Conservation (phyloP, 352 stramenopile species). For the Globisporangium megalacanthum region DNA sequence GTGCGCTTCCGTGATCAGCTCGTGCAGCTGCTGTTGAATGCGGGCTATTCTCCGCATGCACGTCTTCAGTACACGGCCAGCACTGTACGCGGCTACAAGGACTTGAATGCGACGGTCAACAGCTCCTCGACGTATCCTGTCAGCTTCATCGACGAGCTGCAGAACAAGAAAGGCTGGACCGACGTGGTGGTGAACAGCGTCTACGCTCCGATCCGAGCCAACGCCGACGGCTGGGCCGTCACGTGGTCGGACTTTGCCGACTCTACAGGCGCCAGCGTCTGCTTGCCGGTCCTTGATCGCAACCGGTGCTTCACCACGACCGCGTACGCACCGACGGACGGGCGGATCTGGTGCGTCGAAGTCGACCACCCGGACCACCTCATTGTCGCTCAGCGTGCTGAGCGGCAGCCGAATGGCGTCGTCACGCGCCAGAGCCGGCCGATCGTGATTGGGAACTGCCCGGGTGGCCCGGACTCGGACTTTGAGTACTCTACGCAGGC, state of each 20-base stretch:
- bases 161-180: slow-evolving; percentile 7
- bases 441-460: slow-evolving; percentile 44
- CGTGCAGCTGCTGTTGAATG: slow-evolving; percentile 11
- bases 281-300: slow-evolving; percentile 7
- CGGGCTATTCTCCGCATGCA: slow-evolving; percentile 8
- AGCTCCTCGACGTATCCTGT: slow-evolving; percentile 2
- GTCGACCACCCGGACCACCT: slow-evolving; percentile 11
- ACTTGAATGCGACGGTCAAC: slow-evolving; percentile 4
- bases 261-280: slow-evolving; percentile 5
- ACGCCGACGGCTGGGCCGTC: slow-evolving; percentile 6
- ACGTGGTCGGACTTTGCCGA: slow-evolving; percentile 7
- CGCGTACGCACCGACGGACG: slow-evolving; percentile 6
- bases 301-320: slow-evolving; percentile 6
- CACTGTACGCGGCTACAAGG: slow-evolving; percentile 4
- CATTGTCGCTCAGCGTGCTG: slow-evolving; percentile 8
- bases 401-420: slow-evolving; percentile 8
- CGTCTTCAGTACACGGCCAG: slow-evolving; percentile 6
- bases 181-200: slow-evolving; percentile 4
- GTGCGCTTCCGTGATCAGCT: slow-evolving; percentile 8
- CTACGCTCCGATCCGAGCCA: slow-evolving; percentile 6
- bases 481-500: slow-evolving; percentile 97
- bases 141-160: slow-evolving; percentile 8
- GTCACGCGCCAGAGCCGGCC: slow-evolving; percentile 7
- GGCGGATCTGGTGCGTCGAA: slow-evolving; percentile 12
- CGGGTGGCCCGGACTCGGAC: slow-evolving; percentile 93